Evolutionary conservation across 352 stramenopile species (phyloP), one percentile per base, ranked within the genome.

Genomic region (Phytophthora nicotianae): DNA sequence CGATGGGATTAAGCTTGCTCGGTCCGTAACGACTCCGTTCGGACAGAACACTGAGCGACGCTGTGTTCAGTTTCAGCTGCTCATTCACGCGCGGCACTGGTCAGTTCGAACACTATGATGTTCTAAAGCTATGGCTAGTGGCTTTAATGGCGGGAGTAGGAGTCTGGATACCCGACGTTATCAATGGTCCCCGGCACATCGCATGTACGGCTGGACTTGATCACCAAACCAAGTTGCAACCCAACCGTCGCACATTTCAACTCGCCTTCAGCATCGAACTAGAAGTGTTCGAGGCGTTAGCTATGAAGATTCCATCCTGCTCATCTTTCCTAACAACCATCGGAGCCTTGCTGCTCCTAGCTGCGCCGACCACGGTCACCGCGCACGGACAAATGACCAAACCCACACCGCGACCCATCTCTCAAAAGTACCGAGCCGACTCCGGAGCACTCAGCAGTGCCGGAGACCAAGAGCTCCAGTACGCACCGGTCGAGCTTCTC

Each of bases 401-500:
- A 13, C 72, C 72, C 5, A 51, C 42, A 1, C 62, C 66, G 8
- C 55, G 72, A 40, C 58, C 65, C 1, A 75, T 83, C 27, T 79
- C 72, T 19, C 50, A 62, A 29, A 68, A 66, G 27, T 89, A 83
- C 66, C 59, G 53, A 42, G 52, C 56, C 10, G 70, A 86, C 41
- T 78, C 62, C 16, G 74, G 79, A 35, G 72, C 72, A 0, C 66
- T 89, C 33, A 73, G 65, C 17, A 59, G 68, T 23, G 79, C 79
- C 5, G 77, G 75, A 29, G 65, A 83, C 21, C 59, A 81, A 53
- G 79, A 89, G 40, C 70, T 86, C 13, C 62, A 77, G 37, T 84
- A 72, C 54, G 72, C 77, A 16, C 79, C 79, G 0, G 67, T 89
- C 5, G 72, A 89, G 56, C 78, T 83, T 33, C 68, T 89, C 49